These are phyloP conservation scores for Acarospora socialis DNA, from an alignment of 2,329 filamentous ascomycete genomes.

Conservation along the genomic window DNA sequence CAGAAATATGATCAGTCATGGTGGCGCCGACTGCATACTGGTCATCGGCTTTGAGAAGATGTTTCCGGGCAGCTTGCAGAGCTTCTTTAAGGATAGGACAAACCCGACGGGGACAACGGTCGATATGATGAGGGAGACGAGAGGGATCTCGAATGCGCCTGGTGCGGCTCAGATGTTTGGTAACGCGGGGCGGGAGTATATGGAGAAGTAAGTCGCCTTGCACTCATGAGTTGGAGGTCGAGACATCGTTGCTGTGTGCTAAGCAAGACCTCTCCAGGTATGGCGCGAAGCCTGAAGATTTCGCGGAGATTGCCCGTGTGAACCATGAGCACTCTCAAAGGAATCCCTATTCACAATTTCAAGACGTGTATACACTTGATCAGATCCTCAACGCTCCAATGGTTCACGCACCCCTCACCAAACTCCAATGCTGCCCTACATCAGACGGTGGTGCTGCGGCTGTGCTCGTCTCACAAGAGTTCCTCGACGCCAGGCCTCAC, in stretches of 20 bases:
- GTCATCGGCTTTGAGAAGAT: constrained; percentile 98
- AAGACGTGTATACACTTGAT: constrained; percentile 75
- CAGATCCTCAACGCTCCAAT: constrained; percentile 62
- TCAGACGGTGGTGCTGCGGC: constrained; percentile 84
- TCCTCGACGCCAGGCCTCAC: constrained; percentile 73
- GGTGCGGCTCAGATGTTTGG: constrained; percentile 89
- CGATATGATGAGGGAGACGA: constrained; percentile 69
- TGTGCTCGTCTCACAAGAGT: constrained; percentile 75
- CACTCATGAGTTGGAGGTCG: neutral
- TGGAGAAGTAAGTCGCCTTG: constrained; percentile 55
- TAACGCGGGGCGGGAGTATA: constrained; percentile 86
- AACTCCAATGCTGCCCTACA: constrained; percentile 96
- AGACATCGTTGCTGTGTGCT: too few relatives aligned
- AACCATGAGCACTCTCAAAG: constrained; percentile 85
- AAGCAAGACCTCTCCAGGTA: constrained; percentile 37
- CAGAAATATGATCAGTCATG: constrained; percentile 62
- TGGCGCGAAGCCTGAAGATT: constrained; percentile 71
- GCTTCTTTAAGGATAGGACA: constrained; percentile 70
- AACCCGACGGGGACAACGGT: constrained; percentile 61
- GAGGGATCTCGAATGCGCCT: constrained; percentile 68
- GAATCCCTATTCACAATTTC: constrained; percentile 98
- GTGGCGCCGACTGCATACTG: constrained; percentile 73
- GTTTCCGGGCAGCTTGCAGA: constrained; percentile 76
- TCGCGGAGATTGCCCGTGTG: constrained; percentile 83
- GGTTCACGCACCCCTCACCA: constrained; percentile 80